Conservation (phyloP, 257 asterid genomes). For the Jacaranda mimosifolia region DNA sequence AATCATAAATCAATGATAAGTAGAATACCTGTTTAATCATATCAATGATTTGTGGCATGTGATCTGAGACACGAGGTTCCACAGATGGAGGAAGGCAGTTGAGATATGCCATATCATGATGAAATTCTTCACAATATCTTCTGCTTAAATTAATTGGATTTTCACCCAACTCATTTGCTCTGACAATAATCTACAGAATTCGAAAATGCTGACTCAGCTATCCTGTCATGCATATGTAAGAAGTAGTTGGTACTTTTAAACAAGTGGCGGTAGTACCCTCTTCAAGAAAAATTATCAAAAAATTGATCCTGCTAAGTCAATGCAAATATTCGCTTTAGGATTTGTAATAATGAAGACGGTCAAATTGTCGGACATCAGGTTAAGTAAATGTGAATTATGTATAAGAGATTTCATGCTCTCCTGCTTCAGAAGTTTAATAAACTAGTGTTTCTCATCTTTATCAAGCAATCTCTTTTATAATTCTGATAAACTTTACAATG, state of each 20-base stretch:
- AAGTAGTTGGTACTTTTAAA: slow-evolving; percentile 46
- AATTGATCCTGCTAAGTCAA: background rate
- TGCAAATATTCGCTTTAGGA: background rate
- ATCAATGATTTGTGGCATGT: slow-evolving; percentile 79
- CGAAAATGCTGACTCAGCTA: slow-evolving; percentile 71
- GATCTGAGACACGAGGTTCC: slow-evolving; percentile 97
- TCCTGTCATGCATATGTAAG: slow-evolving; percentile 60
- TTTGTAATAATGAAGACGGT: background rate
- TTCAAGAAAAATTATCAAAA: slow-evolving; percentile 26
- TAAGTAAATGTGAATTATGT: background rate
- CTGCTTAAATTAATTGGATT: slow-evolving; percentile 85
- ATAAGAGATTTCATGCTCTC: background rate
- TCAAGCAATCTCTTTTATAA: background rate
- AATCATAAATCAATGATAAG: slow-evolving; percentile 1
- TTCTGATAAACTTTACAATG: background rate
- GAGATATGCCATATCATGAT: slow-evolving; percentile 77
- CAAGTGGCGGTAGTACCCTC: slow-evolving; percentile 21
- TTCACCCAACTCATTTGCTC: slow-evolving; percentile 89
- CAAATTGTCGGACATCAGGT: background rate
- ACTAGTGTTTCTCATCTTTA: slow-evolving; percentile 4
- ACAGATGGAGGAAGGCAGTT: slow-evolving; percentile 89
- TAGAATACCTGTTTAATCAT: slow-evolving; percentile 81
- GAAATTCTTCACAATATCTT: slow-evolving; percentile 90
- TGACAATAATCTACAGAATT: slow-evolving; percentile 86
- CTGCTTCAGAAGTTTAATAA: slow-evolving; percentile 21